Conservation (phyloP, 108 stramenopile species). For the Mayamaea pseudoterrestris region DNA sequence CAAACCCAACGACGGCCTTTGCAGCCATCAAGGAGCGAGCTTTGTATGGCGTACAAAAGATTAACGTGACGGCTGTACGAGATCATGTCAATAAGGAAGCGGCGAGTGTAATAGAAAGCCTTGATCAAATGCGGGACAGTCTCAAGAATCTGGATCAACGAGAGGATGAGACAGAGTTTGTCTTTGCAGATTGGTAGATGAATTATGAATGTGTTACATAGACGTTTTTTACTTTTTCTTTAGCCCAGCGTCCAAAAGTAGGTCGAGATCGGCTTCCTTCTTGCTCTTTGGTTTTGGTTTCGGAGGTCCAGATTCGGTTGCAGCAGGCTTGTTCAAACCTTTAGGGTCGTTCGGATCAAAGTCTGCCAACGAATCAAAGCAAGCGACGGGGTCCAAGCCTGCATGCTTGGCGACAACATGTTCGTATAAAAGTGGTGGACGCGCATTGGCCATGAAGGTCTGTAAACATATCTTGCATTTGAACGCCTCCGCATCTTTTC, state of each 20-base stretch:
- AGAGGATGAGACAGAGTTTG: neutral
- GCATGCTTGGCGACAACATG: constrained; percentile 73
- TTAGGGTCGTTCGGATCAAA: constrained; percentile 74
- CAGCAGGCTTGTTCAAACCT: constrained; percentile 18
- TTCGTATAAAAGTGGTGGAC: constrained; percentile 45
- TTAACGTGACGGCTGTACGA: too few species aligned
- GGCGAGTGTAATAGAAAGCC: too few species aligned
- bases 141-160: neutral
- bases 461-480: constrained; percentile 73
- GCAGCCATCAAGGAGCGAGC: too few species aligned
- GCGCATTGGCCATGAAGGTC: constrained; percentile 85
- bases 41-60: too few species aligned
- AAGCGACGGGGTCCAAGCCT: constrained; percentile 29
- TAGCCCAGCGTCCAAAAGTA: constrained; percentile 54
- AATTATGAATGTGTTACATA: neutral
- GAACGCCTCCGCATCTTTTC: constrained; percentile 55
- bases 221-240: constrained; percentile 7
- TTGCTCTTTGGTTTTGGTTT: constrained; percentile 31
- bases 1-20: too few species aligned
- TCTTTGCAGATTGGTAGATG: neutral
- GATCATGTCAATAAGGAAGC: too few species aligned
- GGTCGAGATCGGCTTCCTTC: constrained; percentile 27
- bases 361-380: constrained; percentile 54
- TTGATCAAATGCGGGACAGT: too few species aligned
- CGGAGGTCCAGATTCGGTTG: constrained; percentile 11